A percentile compares a stretch with the other conserved stretches of the same genome.
Evolutionary conservation across 2,329 filamentous ascomycete genomes (phyloP).

Genomic region (Fusarium mangiferae): DNA sequence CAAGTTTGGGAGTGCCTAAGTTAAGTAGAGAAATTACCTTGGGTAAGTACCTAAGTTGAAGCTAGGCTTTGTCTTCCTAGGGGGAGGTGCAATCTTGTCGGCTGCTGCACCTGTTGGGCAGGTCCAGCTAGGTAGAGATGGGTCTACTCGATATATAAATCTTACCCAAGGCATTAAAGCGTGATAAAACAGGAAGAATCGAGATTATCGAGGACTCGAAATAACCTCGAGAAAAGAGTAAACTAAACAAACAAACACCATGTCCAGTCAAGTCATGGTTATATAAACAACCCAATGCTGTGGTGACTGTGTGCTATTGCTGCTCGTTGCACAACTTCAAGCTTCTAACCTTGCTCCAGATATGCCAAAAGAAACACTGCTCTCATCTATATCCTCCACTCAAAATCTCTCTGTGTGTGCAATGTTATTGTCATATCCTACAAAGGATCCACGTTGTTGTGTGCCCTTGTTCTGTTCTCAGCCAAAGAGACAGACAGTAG

Average conservation of each 20-base stretch:
- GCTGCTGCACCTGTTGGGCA: slow-evolving; percentile 1
- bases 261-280: background rate
- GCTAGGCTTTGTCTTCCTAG: too few species aligned
- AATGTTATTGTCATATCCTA: background rate
- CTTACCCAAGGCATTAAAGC: background rate
- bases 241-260: background rate
- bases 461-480: background rate
- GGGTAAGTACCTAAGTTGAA: background rate
- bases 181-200: background rate
- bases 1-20: background rate
- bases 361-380: background rate
- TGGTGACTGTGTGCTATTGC: background rate
- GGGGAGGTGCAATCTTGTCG: slow-evolving; percentile 1
- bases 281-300: background rate
- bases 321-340: background rate
- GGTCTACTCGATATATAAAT: background rate
- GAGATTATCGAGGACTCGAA: background rate
- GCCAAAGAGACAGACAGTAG: background rate
- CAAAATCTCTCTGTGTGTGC: background rate
- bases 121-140: background rate
- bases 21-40: background rate
- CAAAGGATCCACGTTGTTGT: slow-evolving; percentile 14
- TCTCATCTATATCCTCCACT: background rate
- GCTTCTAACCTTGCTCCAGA: background rate
- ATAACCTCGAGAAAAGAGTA: background rate